Conservation (phyloP, 2,329 filamentous ascomycete species). For the Aureobasidium sp. region DNA sequence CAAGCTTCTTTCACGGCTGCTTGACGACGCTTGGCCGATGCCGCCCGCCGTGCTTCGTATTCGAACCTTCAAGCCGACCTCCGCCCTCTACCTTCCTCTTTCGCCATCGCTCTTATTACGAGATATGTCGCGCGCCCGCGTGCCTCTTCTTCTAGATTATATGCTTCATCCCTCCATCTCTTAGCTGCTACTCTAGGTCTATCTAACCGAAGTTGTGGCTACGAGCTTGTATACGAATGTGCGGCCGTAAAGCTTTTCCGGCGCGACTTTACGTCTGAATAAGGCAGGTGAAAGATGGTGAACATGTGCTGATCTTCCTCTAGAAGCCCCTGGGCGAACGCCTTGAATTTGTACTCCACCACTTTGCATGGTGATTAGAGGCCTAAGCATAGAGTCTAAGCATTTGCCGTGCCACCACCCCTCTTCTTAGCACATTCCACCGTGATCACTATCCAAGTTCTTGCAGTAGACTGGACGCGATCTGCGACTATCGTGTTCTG, state of each 20-base stretch:
- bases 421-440: background rate
- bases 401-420: background rate
- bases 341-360: background rate
- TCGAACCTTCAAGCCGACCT: background rate
- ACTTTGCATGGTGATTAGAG: background rate
- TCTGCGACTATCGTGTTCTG: background rate
- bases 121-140: background rate
- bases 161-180: background rate
- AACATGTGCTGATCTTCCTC: background rate
- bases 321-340: background rate
- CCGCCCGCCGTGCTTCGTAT: constrained; percentile 6
- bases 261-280: background rate
- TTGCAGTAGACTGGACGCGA: background rate
- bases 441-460: background rate
- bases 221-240: constrained; percentile 1
- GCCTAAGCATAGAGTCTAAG: constrained; percentile 1
- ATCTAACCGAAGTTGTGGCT: constrained; percentile 4
- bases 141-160: background rate
- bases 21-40: constrained; percentile 4
- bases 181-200: background rate
- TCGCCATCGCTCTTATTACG: background rate
- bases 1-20: background rate
- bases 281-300: background rate
- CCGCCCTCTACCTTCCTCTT: constrained; percentile 3
- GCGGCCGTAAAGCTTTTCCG: background rate